Base-by-base conservation (phyloP, 768 basidiomycete genomes). In the Crassisporium funariophilum region DNA sequence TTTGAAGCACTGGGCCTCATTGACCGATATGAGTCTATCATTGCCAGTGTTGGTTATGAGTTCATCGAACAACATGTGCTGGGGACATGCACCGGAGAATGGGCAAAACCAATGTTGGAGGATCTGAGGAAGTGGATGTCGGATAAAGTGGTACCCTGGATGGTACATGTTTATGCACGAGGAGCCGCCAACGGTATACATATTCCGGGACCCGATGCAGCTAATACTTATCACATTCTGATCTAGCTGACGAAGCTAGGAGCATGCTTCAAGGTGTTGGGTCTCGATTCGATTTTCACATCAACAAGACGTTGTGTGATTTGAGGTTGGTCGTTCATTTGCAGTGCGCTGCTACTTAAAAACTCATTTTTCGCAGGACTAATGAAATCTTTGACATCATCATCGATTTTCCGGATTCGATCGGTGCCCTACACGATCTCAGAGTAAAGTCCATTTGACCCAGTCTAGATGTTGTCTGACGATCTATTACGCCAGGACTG, bases 341-440 rank as follows among this genome's bases (percentile, higher is more conserved):
- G 4, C 25, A 21, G 16, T 44, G 31, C 21, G 6, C 16, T 16
- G 17, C n/a, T 38, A 19, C n/a, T n/a, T 44, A 13, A 13, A 11
- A 7, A 43, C 7, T 27, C 53, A 25, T 43, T 15, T 6, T 29
- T 13, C 13, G 13, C 50, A 86, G 84, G 24, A 86, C 82, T 47
- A 75, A 72, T 39, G 95, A 98, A 63, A 86, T 98, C 15, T 98
- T 97, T 60, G 92, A 95, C 54, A 97, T 98, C 46, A 95, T 98
- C 47, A 84, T 98, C 45, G 91, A 95, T 58, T 95, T 83, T 56
- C 94, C 95, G 0, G 89, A 94, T 50, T 95, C 95, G 0, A 75
- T 73, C 53, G 83, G 86, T 3, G 94, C 93, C 0, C 68, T 98
- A 15, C 78, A 87, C 46, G 97, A 99, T 67, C 74, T 98, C 15